Evolutionary conservation across 2,329 filamentous ascomycete species (phyloP).

Genomic region (Botrytis pseudocinerea): DNA sequence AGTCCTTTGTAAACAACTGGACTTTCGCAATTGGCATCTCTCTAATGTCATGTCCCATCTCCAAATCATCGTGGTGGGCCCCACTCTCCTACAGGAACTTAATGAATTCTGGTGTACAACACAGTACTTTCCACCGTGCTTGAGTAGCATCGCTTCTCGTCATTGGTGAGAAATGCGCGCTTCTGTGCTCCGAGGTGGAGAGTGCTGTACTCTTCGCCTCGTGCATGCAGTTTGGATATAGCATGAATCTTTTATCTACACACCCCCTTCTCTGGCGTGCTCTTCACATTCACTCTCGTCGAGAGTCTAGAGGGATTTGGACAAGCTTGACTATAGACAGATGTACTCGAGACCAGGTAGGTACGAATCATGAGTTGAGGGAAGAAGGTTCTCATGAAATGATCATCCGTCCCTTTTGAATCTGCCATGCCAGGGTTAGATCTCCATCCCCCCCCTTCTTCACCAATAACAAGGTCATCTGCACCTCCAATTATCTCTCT

Average conservation of each 20-base stretch:
- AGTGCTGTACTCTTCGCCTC: constrained; percentile 1
- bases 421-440: constrained; percentile 14
- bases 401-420: constrained; percentile 19
- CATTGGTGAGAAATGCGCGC: constrained; percentile 17
- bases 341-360: constrained; percentile 12
- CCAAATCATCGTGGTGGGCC: constrained; percentile 7
- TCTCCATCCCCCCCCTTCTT: constrained; percentile 1
- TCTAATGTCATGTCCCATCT: not conserved
- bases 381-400: constrained; percentile 17
- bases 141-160: constrained; percentile 9
- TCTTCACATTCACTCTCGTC: not conserved
- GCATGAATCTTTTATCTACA: constrained; percentile 16
- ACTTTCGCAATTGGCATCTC: constrained; percentile 16
- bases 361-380: not conserved
- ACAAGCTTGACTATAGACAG: not conserved
- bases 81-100: constrained; percentile 18
- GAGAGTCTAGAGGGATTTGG: not conserved
- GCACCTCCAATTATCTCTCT: not conserved
- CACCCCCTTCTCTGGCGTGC: constrained; percentile 1
- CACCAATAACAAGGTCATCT: constrained; percentile 23
- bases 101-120: constrained; percentile 13
- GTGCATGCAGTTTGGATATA: not conserved
- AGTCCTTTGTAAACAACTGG: constrained; percentile 15
- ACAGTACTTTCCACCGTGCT: not conserved
- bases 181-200: constrained; percentile 9